Percentiles rank a stretch among this genome's conserved stretches.
These are phyloP conservation scores for Epicoccum sorghinum DNA, from an alignment of 2,329 filamentous ascomycete genomes.

Conservation along the genomic window DNA sequence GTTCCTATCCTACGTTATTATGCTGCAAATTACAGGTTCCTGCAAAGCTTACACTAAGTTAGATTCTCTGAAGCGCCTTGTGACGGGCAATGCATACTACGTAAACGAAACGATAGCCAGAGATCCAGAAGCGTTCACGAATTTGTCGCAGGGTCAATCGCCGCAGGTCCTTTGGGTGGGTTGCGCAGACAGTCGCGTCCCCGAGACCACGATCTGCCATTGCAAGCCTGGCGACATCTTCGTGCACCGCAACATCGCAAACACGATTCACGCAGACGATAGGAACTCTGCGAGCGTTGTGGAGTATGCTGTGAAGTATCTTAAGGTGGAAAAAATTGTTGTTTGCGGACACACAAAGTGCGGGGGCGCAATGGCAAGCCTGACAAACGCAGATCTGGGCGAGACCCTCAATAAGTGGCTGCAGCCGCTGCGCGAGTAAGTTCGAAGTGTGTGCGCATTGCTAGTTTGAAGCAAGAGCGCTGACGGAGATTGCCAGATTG, in stretches of 20 bases:
- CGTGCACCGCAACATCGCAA: conserved; percentile 89
- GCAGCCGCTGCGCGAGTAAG: conserved; percentile 57
- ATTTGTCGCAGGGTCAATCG: conserved; percentile 69
- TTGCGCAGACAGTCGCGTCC: conserved; percentile 84
- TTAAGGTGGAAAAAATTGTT: conserved; percentile 55
- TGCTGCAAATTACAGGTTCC: too few species aligned
- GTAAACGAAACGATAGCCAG: conserved; percentile 67
- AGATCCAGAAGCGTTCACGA: conserved; percentile 74
- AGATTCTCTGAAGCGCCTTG: conserved; percentile 66
- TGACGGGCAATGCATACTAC: conserved; percentile 75
- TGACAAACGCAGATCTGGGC: conserved; percentile 64
- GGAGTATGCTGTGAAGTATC: conserved; percentile 75
- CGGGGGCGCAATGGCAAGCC: conserved; percentile 59
- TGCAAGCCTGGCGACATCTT: conserved; percentile 84
- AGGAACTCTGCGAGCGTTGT: conserved; percentile 77
- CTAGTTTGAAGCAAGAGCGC: not conserved
- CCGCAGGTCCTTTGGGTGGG: conserved; percentile 80
- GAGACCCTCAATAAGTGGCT: conserved; percentile 66
- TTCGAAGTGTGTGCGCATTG: not conserved
- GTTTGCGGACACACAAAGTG: not conserved
- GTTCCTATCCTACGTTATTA: too few species aligned
- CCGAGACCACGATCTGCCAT: conserved; percentile 80
- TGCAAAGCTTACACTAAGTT: not conserved
- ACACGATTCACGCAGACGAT: conserved; percentile 77
- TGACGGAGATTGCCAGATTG: conserved; percentile 38